These are phyloP conservation scores for Phytophthora macrochlamydospora DNA, from an alignment of 352 stramenopile species.

Conservation along the genomic window DNA sequence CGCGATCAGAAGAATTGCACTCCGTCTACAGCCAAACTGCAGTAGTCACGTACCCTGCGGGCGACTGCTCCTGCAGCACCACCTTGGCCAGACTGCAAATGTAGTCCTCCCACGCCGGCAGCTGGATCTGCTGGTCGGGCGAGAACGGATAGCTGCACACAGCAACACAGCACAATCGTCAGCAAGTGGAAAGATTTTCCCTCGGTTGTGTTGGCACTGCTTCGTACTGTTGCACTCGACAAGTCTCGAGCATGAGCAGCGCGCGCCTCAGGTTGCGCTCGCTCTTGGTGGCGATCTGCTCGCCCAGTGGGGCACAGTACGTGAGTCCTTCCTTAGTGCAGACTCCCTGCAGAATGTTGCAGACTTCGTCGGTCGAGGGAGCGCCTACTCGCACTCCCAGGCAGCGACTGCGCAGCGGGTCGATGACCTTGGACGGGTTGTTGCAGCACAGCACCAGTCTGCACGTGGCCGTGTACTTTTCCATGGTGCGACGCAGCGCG, in stretches of 20 bases:
- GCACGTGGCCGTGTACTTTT: slow-evolving; percentile 95
- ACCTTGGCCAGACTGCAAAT: slow-evolving; percentile 94
- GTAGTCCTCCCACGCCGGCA: slow-evolving; percentile 98
- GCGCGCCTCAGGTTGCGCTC: slow-evolving; percentile 96
- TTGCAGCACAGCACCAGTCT: slow-evolving; percentile 98
- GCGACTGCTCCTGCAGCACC: slow-evolving; percentile 96
- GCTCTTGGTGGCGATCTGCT: slow-evolving; percentile 91
- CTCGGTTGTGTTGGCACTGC: too few relatives aligned
- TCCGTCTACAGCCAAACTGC: too few relatives aligned
- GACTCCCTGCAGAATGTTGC: slow-evolving; percentile 88
- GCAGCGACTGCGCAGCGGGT: slow-evolving; percentile 96
- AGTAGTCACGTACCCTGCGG: slow-evolving; percentile 60
- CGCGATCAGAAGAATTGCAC: too few relatives aligned
- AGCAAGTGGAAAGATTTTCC: background rate
- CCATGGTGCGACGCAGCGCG: slow-evolving; percentile 97
- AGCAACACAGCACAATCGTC: background rate
- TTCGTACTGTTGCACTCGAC: slow-evolving; percentile 71
- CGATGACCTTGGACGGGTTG: slow-evolving; percentile 97
- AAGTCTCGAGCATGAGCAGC: slow-evolving; percentile 98
- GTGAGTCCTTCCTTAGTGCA: slow-evolving; percentile 92
- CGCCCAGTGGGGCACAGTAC: slow-evolving; percentile 88
- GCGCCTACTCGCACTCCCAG: slow-evolving; percentile 94
- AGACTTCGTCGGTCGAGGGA: slow-evolving; percentile 91
- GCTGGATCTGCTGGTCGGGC: slow-evolving; percentile 78
- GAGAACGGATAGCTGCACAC: slow-evolving; percentile 83